phyloP scores from a whole-genome alignment of 345 rosid genomes.

The Kernera saxatilis region DNA sequence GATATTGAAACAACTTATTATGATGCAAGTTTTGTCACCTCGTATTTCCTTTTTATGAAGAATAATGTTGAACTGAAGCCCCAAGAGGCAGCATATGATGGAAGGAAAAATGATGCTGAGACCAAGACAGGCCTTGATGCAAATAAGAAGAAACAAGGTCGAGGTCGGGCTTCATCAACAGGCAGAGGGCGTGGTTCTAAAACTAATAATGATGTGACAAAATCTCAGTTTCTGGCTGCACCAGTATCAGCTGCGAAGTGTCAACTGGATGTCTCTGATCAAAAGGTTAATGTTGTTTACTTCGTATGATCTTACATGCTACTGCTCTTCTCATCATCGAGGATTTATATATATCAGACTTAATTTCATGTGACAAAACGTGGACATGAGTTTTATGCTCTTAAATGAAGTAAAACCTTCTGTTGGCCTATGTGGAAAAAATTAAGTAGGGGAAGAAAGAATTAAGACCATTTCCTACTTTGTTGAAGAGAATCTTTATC shows the following conservation, averaged over 20 bases:
- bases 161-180: constrained; percentile 69
- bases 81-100: constrained; percentile 52
- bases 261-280: constrained; percentile 52
- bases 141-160: constrained; percentile 71
- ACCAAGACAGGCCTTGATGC: constrained; percentile 50
- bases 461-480: not conserved
- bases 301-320: not conserved
- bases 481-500: not conserved
- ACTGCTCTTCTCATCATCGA: not conserved
- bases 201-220: constrained; percentile 49
- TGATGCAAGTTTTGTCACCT: not conserved
- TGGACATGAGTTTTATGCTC: not conserved
- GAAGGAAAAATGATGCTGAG: constrained; percentile 61
- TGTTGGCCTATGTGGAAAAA: not conserved
- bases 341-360: not conserved
- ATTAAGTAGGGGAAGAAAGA: not conserved
- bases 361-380: not conserved
- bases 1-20: not conserved
- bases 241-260: constrained; percentile 50
- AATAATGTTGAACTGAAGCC: constrained; percentile 14
- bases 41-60: not conserved
- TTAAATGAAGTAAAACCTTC: not conserved
- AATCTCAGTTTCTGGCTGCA: constrained; percentile 46
- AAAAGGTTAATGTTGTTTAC: constrained; percentile 49
- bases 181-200: constrained; percentile 90